A percentile compares a stretch with the other conserved stretches of the same genome.
Conservation (phyloP, 345 rosid genomes). For the Aquilaria sinensis region DNA sequence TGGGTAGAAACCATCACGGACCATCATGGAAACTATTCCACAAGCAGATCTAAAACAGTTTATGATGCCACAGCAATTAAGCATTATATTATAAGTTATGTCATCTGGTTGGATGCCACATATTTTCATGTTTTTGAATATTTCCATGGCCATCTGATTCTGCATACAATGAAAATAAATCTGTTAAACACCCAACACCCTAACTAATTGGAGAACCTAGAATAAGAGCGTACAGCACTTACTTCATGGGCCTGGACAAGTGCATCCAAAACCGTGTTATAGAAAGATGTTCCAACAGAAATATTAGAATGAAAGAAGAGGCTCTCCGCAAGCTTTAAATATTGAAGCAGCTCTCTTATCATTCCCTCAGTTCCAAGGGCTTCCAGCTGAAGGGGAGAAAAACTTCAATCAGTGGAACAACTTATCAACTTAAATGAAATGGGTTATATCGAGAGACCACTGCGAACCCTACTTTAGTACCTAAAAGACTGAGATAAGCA, state of each 20-base stretch:
- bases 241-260: conserved; percentile 61
- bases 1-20: conserved; percentile 65
- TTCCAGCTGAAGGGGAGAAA: conserved; percentile 43
- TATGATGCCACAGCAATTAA: conserved; percentile 55
- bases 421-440: no score
- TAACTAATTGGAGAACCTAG: conserved; percentile 10
- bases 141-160: conserved; percentile 41
- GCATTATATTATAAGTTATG: conserved; percentile 63
- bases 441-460: no score
- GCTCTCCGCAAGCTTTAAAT: conserved; percentile 44
- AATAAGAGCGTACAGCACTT: conserved; percentile 20
- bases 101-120: conserved; percentile 34
- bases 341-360: conserved; percentile 48
- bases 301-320: conserved; percentile 26
- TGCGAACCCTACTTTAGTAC: not conserved
- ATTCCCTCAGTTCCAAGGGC: conserved; percentile 79
- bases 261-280: conserved; percentile 57
- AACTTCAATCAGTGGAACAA: not conserved
- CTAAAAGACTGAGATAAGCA: not conserved
- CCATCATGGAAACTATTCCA: conserved; percentile 67
- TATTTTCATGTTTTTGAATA: conserved; percentile 53
- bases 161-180: conserved; percentile 28
- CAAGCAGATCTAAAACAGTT: conserved; percentile 45
- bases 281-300: conserved; percentile 36
- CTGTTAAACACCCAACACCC: conserved; percentile 1